Base-by-base conservation (phyloP, 2,329 filamentous ascomycete species). In the Escovopsis weberi region DNA sequence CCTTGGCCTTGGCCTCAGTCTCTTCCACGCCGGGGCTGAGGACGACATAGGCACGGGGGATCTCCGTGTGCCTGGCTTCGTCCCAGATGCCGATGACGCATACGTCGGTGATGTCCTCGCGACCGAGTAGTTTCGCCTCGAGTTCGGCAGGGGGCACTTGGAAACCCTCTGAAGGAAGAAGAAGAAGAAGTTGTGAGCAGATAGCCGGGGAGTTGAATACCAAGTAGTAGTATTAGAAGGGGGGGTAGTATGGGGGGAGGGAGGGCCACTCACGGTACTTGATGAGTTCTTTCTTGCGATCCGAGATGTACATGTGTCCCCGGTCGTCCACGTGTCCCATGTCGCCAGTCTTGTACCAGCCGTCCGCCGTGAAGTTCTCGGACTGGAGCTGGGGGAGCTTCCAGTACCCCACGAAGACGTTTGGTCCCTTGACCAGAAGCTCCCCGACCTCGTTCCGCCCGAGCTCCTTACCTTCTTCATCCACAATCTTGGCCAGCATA, bases 281-380 rank as follows among this genome's bases (percentile, higher is more conserved):
- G 54, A 70, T 67, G 43, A 70, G 79, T 51, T 75, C 81, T 67
- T 87, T 86, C 55, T 78, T 77, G 30, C 87, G 80, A 56, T 95
- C 88, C 1, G 88, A 94, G 57, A 94, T 89, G 66, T 80, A 94
- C 54, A 93, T 85, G 55, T 93, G 85, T 28, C 83, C 83, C 40
- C 83, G 70, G 38, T 72, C 65, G 55, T 94, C 85, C 53, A 84
- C 75, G 49, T 84, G 79, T 4, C 85, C 84, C 26, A 94, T 78
- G 54, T 95, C 88, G 2, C 88, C 88, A 0, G 88, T 94, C 61
- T 81, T 88, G 70, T 94, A 94, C 67, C 79, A 95, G 1, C 85
- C 85, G 49, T 93, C 85, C 0, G 66, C 51, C 2, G 82, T 83
- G 47, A 91, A 77, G 0, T 82, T 78, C 38, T 85, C 78, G 2